A percentile compares a stretch with the other conserved stretches of the same genome.
Conservation (phyloP, 305 asterid genomes). For the Nicotiana rustica region DNA sequence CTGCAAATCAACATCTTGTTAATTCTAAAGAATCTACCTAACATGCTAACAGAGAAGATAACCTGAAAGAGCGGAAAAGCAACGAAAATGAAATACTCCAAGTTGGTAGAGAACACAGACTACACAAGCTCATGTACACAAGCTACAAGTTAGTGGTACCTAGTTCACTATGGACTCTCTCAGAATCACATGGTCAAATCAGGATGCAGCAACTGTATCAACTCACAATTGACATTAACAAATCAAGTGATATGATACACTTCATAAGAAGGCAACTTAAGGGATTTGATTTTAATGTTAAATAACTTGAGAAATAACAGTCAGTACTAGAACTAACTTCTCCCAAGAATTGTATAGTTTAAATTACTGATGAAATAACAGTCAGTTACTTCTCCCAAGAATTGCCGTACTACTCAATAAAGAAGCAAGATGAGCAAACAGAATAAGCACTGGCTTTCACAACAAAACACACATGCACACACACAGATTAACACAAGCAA, state of each 20-base stretch:
- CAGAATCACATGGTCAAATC: not conserved
- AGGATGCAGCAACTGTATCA: not conserved
- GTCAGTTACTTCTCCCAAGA: not conserved
- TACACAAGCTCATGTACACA: not conserved
- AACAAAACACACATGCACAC: not conserved
- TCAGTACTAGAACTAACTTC: not conserved
- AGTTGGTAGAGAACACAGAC: not conserved
- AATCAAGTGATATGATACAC: not conserved
- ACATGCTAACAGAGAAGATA: not conserved
- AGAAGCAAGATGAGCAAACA: slow-evolving; percentile 19
- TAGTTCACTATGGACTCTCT: not conserved
- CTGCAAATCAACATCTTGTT: not conserved
- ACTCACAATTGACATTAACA: not conserved
- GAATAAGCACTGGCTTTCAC: slow-evolving; percentile 7
- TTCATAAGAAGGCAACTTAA: not conserved
- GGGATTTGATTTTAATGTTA: not conserved
- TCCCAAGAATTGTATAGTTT: not conserved
- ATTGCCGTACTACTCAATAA: slow-evolving; percentile 2
- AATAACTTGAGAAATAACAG: not conserved
- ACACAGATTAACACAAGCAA: slow-evolving; percentile 12
- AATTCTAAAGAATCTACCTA: not conserved
- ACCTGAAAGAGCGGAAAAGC: not conserved
- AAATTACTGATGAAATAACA: not conserved
- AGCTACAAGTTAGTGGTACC: not conserved
- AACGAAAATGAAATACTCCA: not conserved